These are phyloP conservation scores for Phaeotremella skinneri DNA, from an alignment of 768 basidiomycete genomes.

Conservation along the genomic window DNA sequence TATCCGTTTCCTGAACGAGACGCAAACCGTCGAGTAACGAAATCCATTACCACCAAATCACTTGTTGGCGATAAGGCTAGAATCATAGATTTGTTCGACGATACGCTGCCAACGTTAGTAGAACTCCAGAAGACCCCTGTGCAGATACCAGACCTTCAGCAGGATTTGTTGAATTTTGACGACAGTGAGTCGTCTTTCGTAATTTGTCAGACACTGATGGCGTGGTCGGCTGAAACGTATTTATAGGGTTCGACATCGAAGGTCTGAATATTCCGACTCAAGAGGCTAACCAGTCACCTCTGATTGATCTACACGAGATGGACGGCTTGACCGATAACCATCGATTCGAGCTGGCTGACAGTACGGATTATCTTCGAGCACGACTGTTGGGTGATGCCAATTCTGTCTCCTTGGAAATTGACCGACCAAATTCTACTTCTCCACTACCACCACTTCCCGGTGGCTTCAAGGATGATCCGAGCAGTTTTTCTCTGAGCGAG, in stretches of 20 bases:
- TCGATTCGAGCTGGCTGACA: neutral
- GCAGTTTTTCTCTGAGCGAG: no score
- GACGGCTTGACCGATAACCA: neutral
- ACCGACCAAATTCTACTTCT: neutral
- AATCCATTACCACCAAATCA: neutral
- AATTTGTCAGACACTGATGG: no score
- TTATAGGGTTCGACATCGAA: neutral
- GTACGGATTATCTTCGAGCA: neutral
- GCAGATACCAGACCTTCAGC: neutral
- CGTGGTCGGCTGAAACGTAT: no score
- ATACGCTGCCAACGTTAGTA: no score
- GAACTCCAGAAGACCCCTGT: no score
- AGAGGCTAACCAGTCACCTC: neutral
- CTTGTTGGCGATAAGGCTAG: neutral
- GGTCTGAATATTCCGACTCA: no score
- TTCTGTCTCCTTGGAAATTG: no score
- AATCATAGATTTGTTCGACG: neutral
- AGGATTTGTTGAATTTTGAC: neutral
- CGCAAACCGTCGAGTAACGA: neutral
- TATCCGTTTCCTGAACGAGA: conserved; percentile 4
- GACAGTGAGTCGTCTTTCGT: neutral
- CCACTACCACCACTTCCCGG: neutral
- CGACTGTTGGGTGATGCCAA: neutral
- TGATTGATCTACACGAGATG: neutral
- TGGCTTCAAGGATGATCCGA: conserved; percentile 3